Percentiles rank a stretch among this genome's conserved stretches.
These are phyloP conservation scores for Pseudozyma flocculosa DNA, from an alignment of 1,284 basidiomycete genomes.

Conservation along the genomic window DNA sequence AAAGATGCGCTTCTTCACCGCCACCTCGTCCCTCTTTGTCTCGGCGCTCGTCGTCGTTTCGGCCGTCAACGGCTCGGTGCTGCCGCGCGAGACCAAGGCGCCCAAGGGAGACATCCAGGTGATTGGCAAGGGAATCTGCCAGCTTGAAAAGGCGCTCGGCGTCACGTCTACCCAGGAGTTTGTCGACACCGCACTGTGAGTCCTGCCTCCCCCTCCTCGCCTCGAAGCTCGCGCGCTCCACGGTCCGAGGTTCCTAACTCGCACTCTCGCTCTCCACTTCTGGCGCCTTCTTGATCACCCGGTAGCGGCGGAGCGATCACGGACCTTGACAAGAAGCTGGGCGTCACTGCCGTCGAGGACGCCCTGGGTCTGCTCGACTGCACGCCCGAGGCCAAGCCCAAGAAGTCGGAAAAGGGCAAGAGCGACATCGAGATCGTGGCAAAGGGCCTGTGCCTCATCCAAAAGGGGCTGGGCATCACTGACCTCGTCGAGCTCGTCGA, in stretches of 20 bases:
- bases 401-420: not conserved
- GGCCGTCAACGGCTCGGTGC: too few relatives aligned
- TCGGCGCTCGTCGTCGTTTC: too few relatives aligned
- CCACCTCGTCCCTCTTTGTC: constrained; percentile 2
- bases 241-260: too few relatives aligned
- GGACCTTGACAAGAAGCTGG: not conserved
- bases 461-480: not conserved
- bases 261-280: too few relatives aligned
- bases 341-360: not conserved
- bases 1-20: constrained; percentile 19
- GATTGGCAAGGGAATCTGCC: not conserved
- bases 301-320: constrained; percentile 7
- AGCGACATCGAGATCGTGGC: not conserved
- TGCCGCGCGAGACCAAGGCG: too few relatives aligned
- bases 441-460: not conserved
- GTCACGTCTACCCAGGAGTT: not conserved
- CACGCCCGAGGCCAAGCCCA: not conserved
- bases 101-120: too few relatives aligned
- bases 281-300: too few relatives aligned
- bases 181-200: not conserved
- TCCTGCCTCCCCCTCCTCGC: too few relatives aligned
- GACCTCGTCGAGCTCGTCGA: not conserved
- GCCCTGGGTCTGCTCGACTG: not conserved
- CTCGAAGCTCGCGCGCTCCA: too few relatives aligned
- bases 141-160: not conserved